These are phyloP conservation scores for Rostrohypoxylon terebratum DNA, from an alignment of 495 filamentous ascomycete genomes.

Conservation along the genomic window DNA sequence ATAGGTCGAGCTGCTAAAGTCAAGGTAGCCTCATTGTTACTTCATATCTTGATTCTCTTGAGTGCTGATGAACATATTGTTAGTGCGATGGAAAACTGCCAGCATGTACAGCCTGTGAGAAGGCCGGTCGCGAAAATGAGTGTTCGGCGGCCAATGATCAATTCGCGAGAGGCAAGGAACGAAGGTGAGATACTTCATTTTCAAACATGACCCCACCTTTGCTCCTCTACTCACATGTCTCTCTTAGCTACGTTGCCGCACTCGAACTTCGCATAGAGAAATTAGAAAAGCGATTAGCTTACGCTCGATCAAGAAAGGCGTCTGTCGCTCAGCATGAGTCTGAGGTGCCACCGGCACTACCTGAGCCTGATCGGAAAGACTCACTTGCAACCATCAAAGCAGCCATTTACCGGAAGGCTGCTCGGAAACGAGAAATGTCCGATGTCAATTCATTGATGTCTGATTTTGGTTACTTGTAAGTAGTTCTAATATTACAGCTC, in stretches of 20 bases:
- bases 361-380: conserved; percentile 64
- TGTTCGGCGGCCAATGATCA: conserved; percentile 96
- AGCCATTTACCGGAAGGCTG: conserved; percentile 70
- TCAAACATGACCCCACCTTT: conserved; percentile 1
- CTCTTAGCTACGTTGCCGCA: conserved; percentile 85
- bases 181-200: conserved; percentile 63
- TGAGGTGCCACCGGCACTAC: conserved; percentile 53
- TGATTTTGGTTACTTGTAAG: conserved; percentile 82
- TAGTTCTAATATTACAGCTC: conserved; percentile 14
- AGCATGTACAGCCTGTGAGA: conserved; percentile 91
- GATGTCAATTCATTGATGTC: conserved; percentile 85
- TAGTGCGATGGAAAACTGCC: conserved; percentile 94
- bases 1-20: conserved; percentile 85
- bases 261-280: conserved; percentile 88
- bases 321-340: conserved; percentile 63
- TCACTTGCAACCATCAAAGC: conserved; percentile 69
- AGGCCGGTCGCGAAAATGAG: conserved; percentile 78
- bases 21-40: conserved; percentile 60
- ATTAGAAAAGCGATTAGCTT: conserved; percentile 76
- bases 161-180: conserved; percentile 92
- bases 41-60: neutral
- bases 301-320: conserved; percentile 68
- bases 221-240: conserved; percentile 24
- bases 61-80: conserved; percentile 24
- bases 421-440: conserved; percentile 70